Base-by-base conservation (phyloP, 805 yeast species). In the Hanseniaspora guilliermondii region DNA sequence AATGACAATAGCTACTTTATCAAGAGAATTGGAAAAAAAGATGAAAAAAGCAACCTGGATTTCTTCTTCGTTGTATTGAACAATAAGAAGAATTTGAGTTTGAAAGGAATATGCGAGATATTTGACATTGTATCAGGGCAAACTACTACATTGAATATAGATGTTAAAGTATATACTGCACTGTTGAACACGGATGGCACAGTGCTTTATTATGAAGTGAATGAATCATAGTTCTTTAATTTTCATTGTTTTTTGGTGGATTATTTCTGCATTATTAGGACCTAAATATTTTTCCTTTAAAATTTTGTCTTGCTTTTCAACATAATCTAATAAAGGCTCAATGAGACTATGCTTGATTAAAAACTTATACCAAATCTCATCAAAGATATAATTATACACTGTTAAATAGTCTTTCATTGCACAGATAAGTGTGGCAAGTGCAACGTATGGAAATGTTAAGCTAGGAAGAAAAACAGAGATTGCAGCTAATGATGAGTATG, bases 321-420 rank as follows among this genome's bases (percentile, higher is more conserved):
- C 55, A 37, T 52, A 52, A 6, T 41, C 38, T 33, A 52, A n/a
- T 8, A 52, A 17, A 1, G 55, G 55, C n/a, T 42, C 55, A 17
- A 52, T 52, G 3, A 52, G 32, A 21, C 46, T 52, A 37, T 44
- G 44, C 21, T 52, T 52, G 2, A 52, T 52, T 33, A 52, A 22
- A 21, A 52, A 52, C 16, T 52, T 52, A 37, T 40, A 52, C 55
- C 55, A 52, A 19, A 52, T 52, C 21, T 52, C 55, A 32, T 52
- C 47, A 37, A 44, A 52, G 6, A 52, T 27, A 21, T 44, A 39
- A 37, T 52, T 52, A 24, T 52, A 52, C 19, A 52, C 47, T 24
- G 55, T 52, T 21, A 52, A 22, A 25, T 52, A 52, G 16, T 52
- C 55, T 16, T 37, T 52, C 45, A 52, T 36, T 33, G 47, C 47